Conservation (phyloP, 257 asterid species). For the Lavandula angustifolia region DNA sequence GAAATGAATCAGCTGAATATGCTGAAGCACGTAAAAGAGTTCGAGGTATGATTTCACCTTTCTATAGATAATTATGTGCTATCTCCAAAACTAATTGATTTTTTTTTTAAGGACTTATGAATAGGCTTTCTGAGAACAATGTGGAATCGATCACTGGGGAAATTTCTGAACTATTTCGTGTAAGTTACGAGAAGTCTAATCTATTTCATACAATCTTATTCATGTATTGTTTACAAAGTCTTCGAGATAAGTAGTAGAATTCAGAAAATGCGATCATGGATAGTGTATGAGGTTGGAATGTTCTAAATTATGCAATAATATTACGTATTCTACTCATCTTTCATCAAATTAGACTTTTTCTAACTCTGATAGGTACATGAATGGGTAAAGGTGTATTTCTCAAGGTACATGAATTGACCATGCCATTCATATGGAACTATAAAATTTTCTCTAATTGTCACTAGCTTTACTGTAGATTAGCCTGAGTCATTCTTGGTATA, state of each 20-base stretch:
- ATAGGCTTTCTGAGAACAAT: constrained; percentile 79
- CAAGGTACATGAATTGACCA: not conserved
- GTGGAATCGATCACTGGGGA: constrained; percentile 76
- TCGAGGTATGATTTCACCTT: constrained; percentile 53
- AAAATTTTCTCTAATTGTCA: not conserved
- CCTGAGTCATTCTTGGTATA: constrained; percentile 12
- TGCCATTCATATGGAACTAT: constrained; percentile 10
- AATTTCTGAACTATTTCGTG: constrained; percentile 57
- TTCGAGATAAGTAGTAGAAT: constrained; percentile 17
- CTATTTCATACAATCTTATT: constrained; percentile 18
- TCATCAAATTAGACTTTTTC: constrained; percentile 7
- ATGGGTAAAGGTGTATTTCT: constrained; percentile 1
- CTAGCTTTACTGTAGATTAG: not conserved
- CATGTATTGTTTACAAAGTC: not conserved
- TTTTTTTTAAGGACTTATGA: constrained; percentile 67
- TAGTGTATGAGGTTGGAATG: constrained; percentile 3
- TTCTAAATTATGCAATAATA: not conserved
- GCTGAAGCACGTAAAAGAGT: constrained; percentile 69
- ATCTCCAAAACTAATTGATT: constrained; percentile 23
- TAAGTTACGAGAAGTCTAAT: constrained; percentile 33
- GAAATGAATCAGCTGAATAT: constrained; percentile 65
- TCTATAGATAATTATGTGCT: constrained; percentile 23
- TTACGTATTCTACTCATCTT: not conserved
- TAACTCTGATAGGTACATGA: not conserved
- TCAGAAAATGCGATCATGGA: not conserved